Base-by-base conservation (phyloP, 2,329 filamentous ascomycete species). In the Paecilomyces niveus region DNA sequence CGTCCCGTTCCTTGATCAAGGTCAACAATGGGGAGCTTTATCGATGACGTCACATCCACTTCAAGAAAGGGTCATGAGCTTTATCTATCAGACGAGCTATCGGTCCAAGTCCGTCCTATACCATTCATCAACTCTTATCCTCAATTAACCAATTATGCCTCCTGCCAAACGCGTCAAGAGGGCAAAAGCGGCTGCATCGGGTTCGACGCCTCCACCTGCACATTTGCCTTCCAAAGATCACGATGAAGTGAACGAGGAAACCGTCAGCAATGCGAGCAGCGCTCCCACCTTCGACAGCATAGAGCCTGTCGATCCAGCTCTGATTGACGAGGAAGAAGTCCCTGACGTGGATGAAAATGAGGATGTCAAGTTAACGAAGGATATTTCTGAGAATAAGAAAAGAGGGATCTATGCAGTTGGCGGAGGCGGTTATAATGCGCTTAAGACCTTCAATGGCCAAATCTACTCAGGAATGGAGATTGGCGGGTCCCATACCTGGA, bases 401-500 rank as follows among this genome's bases (percentile, higher is more conserved):
- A 11, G 50, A 26, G 9, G 22, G 10, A 1, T 21, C 10, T 52
- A 52, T 6, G 50, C 18, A 26, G 22, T 22, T 22, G 22, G 22
- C 22, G 22, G 22, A 22, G 21, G 61, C 31, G 65, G 67, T 10
- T 74, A 73, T 60, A 72, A 72, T 57, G 62, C 67, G 3, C 61
- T 74, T 13, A 73, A 74, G 56, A 63, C 64, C 1, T 67, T 68
- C 63, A 65, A 69, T n/a, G 70, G 72, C 11, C 68, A 71, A 50
- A 63, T 68, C 24, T 74, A 72, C 57, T 70, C 73, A 9, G 72
- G 69, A 3, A 76, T 74, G 65, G 68, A 70, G 1, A 67, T 75
- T 33, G 71, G 72, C 9, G 71, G 70, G 8, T 72, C 72, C 0
- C 70, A 74, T 57, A 72, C 65, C 26, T 74, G 72, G 72, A 72